Conservation (phyloP, 179 eudicot genomes). For the Sideroxylon spinosum region DNA sequence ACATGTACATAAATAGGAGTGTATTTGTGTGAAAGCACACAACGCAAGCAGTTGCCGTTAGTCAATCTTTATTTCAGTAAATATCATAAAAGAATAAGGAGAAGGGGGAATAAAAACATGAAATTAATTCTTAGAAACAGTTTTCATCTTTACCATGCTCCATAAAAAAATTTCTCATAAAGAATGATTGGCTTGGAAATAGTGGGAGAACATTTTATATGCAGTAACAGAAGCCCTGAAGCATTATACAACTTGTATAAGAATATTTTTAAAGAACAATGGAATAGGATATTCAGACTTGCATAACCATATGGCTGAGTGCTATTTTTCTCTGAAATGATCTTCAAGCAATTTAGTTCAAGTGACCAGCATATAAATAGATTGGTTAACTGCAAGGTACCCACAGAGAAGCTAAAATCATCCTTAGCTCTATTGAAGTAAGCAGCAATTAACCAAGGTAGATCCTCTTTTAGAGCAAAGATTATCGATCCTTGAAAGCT, state of each 20-base stretch:
- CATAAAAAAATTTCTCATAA: slow-evolving; percentile 17
- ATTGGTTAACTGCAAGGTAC: not conserved
- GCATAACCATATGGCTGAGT: not conserved
- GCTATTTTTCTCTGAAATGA: no score
- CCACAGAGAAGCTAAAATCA: not conserved
- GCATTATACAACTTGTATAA: not conserved
- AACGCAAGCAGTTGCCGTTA: no score
- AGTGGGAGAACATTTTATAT: slow-evolving; percentile 32
- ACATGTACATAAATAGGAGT: no score
- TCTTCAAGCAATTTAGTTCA: no score
- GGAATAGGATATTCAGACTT: not conserved
- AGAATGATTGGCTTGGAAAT: slow-evolving; percentile 23
- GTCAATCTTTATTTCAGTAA: not conserved
- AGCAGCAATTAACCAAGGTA: not conserved
- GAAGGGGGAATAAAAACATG: not conserved
- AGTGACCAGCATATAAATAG: not conserved
- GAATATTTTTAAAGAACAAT: slow-evolving; percentile 10
- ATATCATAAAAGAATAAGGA: not conserved
- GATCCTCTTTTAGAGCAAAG: not conserved
- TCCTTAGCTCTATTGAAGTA: not conserved
- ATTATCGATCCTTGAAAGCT: not conserved
- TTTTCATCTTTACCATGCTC: slow-evolving; percentile 23
- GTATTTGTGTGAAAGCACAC: not conserved
- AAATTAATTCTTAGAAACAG: slow-evolving; percentile 3
- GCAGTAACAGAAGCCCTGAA: slow-evolving; percentile 30